A percentile compares a stretch with the other conserved stretches of the same genome.
Evolutionary conservation across 345 rosid genomes (phyloP).

Genomic region (Eucalyptus victrix): DNA sequence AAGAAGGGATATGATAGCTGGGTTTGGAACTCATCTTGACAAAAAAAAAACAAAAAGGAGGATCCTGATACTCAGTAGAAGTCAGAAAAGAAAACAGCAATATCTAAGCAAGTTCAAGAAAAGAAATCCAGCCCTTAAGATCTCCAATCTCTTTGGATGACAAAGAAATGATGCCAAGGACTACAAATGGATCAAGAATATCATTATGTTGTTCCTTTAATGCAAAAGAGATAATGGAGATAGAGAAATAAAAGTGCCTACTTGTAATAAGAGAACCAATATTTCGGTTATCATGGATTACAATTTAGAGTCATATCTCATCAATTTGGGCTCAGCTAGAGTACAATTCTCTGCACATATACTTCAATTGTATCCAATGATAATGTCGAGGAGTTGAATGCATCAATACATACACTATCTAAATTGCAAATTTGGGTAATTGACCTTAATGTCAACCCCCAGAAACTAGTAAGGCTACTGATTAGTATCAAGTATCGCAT

Average conservation of each 20-base stretch:
- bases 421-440: neutral
- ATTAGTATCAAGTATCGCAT: neutral
- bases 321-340: neutral
- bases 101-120: neutral
- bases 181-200: neutral
- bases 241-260: neutral
- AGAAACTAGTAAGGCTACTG: neutral
- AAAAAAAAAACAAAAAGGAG: neutral
- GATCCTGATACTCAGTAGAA: neutral
- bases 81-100: neutral
- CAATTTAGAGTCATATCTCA: neutral
- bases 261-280: neutral
- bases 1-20: neutral
- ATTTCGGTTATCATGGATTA: neutral
- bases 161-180: neutral
- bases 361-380: neutral
- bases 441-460: neutral
- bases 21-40: neutral
- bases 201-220: neutral
- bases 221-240: neutral
- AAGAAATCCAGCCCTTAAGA: neutral
- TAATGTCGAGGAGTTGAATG: neutral
- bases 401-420: neutral
- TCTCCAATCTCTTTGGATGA: neutral
- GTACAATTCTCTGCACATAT: neutral